Conservation (phyloP, 495 filamentous ascomycete species). For the Tuber aestivum region DNA sequence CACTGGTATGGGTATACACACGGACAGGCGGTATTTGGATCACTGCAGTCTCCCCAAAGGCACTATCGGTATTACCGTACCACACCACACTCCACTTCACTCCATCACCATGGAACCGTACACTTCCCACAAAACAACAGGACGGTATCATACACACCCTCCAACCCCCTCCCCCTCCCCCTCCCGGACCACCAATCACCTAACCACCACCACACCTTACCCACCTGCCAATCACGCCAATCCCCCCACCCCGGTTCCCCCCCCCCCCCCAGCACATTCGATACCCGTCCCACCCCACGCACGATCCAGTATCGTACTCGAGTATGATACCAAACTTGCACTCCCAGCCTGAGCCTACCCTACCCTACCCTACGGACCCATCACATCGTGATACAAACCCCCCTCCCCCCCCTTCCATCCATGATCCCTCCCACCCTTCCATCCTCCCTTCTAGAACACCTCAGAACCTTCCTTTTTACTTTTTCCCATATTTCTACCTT, state of each 20-base stretch:
- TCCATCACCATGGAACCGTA: neutral
- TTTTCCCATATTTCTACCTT: neutral
- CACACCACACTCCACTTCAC: neutral
- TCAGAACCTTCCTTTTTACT: neutral
- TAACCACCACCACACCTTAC: neutral
- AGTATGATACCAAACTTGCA: neutral
- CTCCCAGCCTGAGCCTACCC: neutral
- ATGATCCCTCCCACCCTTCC: too few species aligned
- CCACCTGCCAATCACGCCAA: conserved; percentile 3
- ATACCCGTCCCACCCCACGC: neutral
- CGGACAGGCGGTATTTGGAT: neutral
- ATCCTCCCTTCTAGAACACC: conserved; percentile 19
- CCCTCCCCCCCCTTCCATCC: neutral
- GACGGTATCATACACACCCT: too few species aligned
- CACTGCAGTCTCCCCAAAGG: neutral
- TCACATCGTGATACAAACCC: neutral
- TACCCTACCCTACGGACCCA: conserved; percentile 6
- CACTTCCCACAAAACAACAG: neutral
- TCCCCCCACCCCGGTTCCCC: too few species aligned
- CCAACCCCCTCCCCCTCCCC: neutral
- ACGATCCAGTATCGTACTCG: neutral
- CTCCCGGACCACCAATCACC: neutral
- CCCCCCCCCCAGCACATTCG: neutral
- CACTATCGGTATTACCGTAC: neutral
- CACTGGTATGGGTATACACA: neutral